phyloP scores from a whole-genome alignment of 768 basidiomycete genomes.

The Mycena olivaceomarginata region DNA sequence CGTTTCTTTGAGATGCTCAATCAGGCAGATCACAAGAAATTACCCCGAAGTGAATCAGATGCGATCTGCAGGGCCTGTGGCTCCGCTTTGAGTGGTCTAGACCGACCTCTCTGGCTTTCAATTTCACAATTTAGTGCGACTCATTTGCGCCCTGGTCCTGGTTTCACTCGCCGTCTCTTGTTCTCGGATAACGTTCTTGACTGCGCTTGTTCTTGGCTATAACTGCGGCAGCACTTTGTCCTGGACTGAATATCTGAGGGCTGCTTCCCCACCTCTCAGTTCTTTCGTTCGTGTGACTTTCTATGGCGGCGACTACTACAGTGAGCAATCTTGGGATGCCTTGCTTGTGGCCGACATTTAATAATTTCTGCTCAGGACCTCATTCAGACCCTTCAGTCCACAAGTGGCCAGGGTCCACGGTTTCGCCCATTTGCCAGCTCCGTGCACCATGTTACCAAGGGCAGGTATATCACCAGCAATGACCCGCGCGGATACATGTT shows the following conservation, averaged over 20 bases:
- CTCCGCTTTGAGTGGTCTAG: constrained; percentile 59
- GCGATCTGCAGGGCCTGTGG: constrained; percentile 60
- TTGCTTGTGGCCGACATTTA: background rate
- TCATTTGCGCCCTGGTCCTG: constrained; percentile 17
- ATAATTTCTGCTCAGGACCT: constrained; percentile 58
- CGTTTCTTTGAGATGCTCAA: constrained; percentile 36
- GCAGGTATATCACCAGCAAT: constrained; percentile 92
- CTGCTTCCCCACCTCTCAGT: background rate
- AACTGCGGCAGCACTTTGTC: background rate
- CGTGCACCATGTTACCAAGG: constrained; percentile 89
- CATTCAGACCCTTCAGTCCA: constrained; percentile 61
- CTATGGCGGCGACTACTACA: constrained; percentile 24
- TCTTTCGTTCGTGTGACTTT: background rate
- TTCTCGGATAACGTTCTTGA: background rate
- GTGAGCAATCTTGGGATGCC: background rate
- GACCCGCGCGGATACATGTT: constrained; percentile 94
- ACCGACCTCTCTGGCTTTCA: constrained; percentile 47
- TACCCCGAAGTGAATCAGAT: constrained; percentile 49
- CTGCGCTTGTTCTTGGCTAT: background rate
- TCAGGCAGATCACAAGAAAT: constrained; percentile 31
- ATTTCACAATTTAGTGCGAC: constrained; percentile 29
- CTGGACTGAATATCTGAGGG: background rate
- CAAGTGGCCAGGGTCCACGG: constrained; percentile 57
- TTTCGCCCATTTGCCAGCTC: constrained; percentile 85
- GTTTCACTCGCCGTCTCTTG: constrained; percentile 14